Base-by-base conservation (phyloP, 2,329 filamentous ascomycete genomes). In the Aspergillus sp. region DNA sequence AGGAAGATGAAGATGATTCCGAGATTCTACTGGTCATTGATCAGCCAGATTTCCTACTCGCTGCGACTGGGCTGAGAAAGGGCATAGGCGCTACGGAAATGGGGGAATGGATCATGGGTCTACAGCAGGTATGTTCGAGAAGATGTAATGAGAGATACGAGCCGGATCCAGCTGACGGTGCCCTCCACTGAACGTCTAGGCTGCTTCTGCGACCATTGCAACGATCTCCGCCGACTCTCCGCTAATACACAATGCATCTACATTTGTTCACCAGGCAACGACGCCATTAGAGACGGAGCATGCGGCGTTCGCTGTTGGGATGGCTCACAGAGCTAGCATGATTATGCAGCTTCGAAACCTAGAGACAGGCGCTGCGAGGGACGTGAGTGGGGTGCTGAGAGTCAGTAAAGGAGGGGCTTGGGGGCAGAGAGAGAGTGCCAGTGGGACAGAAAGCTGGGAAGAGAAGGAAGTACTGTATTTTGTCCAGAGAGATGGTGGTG, bases 371-470 rank as follows among this genome's bases (percentile, higher is more conserved):
- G 88, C 89, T n/a, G 93, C 94, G 64, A 89, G 85, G 73, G 94
- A 97, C 77, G 91, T 98, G 34, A 96, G 91, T 77, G 94, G 94
- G 3, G 92, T 97, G 48, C 72, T 97, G 65, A 85, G 93, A 67
- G 83, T 95, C 54, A 93, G 90, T 19, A 82, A 83, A 49, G 88
- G 88, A 3, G 81, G 80, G 17, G 77, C 71, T 45, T 74, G 70
- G 67, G 79, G 73, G 47, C 72, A 68, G 17, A 68, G 63, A 19
- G 72, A 76, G 17, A 73, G 73, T 31, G 70, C 64, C 7, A 61
- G 66, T 25, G 70, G 65, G 49, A 65, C 69, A 5, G 68, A 68
- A 17, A 69, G 63, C 28, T 65, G 77, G 66, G 76, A 79, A 54
- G 85, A 91, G 69, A 87, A 83, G 64, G 94, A 97, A 78, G 85